phyloP scores from a whole-genome alignment of 495 filamentous ascomycete species.

The Podospora appendiculata region DNA sequence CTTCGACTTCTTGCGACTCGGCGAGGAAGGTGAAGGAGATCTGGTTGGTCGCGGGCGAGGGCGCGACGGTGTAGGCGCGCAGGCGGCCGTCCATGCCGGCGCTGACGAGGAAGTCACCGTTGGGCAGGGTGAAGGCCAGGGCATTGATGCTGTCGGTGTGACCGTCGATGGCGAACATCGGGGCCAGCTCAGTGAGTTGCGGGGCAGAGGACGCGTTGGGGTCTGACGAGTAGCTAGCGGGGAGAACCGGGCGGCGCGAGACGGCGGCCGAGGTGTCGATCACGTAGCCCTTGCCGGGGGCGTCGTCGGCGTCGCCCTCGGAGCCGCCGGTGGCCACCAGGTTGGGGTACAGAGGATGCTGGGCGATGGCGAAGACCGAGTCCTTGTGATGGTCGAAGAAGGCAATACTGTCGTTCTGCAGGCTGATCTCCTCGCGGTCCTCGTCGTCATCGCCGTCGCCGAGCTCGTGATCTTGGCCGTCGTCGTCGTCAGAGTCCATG shows the following conservation, averaged over 20 bases:
- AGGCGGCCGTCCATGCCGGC: constrained; percentile 80
- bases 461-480: constrained; percentile 44
- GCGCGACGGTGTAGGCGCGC: constrained; percentile 56
- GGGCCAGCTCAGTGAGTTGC: constrained; percentile 45
- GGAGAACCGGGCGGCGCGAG: constrained; percentile 54
- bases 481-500: constrained; percentile 17
- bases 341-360: constrained; percentile 71
- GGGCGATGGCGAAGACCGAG: constrained; percentile 85
- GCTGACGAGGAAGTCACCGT: constrained; percentile 76
- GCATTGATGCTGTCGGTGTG: constrained; percentile 90
- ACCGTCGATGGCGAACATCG: constrained; percentile 65
- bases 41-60: constrained; percentile 64
- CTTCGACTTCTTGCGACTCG: constrained; percentile 71
- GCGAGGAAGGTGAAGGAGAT: constrained; percentile 66
- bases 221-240: constrained; percentile 64
- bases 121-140: constrained; percentile 72
- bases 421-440: constrained; percentile 61
- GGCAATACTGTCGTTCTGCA: constrained; percentile 85
- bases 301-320: constrained; percentile 65
- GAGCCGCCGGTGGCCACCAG: constrained; percentile 83
- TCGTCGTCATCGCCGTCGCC: constrained; percentile 43
- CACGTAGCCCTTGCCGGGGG: constrained; percentile 61
- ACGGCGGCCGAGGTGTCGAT: constrained; percentile 60
- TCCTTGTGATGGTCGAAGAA: constrained; percentile 87
- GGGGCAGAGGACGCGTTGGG: constrained; percentile 39